Percentiles rank a stretch among this genome's conserved stretches.
Evolutionary conservation across 345 rosid species (phyloP).

Genomic region (Anacardium occidentale): DNA sequence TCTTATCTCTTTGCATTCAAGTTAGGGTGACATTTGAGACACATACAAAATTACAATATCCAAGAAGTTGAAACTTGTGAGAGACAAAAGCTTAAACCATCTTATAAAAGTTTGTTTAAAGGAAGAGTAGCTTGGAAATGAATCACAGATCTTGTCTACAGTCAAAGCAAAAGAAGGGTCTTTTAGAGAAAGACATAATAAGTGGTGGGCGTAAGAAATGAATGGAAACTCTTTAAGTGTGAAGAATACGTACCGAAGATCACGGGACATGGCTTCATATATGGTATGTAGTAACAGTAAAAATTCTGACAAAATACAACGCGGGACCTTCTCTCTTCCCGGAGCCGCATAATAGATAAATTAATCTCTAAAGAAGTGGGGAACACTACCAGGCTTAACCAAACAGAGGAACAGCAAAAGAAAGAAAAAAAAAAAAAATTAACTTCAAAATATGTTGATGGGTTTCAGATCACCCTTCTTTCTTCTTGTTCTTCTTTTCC

Average conservation of each 20-base stretch:
- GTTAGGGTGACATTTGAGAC: too few relatives aligned
- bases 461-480: conserved; percentile 34
- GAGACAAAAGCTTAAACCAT: not conserved
- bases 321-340: not conserved
- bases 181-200: too few relatives aligned
- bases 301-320: not conserved
- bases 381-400: not conserved
- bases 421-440: too few relatives aligned
- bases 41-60: too few relatives aligned
- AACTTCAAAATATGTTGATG: conserved; percentile 16
- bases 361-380: not conserved
- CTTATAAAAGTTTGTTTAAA: not conserved
- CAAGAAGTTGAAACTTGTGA: not conserved
- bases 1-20: too few relatives aligned
- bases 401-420: not conserved
- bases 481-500: conserved; percentile 21
- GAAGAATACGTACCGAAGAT: not conserved
- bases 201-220: too few relatives aligned
- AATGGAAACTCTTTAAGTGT: too few relatives aligned
- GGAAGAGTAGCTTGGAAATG: not conserved
- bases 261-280: not conserved
- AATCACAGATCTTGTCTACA: not conserved
- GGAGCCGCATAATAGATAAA: too few relatives aligned
- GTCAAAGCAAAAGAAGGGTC: not conserved
- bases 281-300: not conserved